Conservation (phyloP, 2,329 filamentous ascomycete species). For the Aspergillus fumigatus region DNA sequence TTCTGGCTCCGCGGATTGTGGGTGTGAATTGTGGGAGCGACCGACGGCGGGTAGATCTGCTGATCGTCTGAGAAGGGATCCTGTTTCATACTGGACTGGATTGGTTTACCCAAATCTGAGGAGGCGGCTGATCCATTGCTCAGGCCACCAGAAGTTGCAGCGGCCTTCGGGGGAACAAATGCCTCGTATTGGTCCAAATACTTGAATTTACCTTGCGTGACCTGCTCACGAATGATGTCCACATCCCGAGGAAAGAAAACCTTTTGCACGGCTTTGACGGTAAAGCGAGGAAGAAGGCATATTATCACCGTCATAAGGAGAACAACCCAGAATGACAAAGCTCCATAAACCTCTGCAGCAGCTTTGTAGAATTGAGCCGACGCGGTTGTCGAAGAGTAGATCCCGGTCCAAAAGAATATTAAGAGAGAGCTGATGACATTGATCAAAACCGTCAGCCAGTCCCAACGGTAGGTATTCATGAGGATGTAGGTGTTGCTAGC, state of each 20-base stretch:
- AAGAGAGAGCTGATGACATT: slow-evolving; percentile 77
- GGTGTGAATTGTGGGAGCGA: slow-evolving; percentile 69
- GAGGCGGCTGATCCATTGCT: slow-evolving; percentile 40
- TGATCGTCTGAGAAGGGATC: slow-evolving; percentile 76
- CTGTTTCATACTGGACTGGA: slow-evolving; percentile 54
- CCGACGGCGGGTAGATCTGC: slow-evolving; percentile 87
- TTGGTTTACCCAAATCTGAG: slow-evolving; percentile 42
- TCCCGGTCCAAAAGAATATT: slow-evolving; percentile 92
- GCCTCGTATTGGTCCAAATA: slow-evolving; percentile 59
- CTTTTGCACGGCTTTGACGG: slow-evolving; percentile 83
- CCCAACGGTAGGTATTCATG: slow-evolving; percentile 96
- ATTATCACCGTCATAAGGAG: slow-evolving; percentile 74
- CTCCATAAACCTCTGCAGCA: slow-evolving; percentile 71
- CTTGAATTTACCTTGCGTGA: slow-evolving; percentile 75
- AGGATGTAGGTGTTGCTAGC: slow-evolving; percentile 93
- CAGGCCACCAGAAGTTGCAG: slow-evolving; percentile 33
- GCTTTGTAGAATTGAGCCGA: slow-evolving; percentile 69
- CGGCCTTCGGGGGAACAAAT: slow-evolving; percentile 46
- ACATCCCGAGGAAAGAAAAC: slow-evolving; percentile 90
- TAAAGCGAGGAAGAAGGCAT: slow-evolving; percentile 82
- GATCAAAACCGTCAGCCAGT: slow-evolving; percentile 88
- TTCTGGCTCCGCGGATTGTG: slow-evolving; percentile 82
- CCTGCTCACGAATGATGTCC: slow-evolving; percentile 92
- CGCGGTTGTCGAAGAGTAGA: slow-evolving; percentile 64
- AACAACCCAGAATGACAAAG: slow-evolving; percentile 82